Evolutionary conservation across 2,329 filamentous ascomycete genomes (phyloP).

Genomic region (Camillea tinctor): DNA sequence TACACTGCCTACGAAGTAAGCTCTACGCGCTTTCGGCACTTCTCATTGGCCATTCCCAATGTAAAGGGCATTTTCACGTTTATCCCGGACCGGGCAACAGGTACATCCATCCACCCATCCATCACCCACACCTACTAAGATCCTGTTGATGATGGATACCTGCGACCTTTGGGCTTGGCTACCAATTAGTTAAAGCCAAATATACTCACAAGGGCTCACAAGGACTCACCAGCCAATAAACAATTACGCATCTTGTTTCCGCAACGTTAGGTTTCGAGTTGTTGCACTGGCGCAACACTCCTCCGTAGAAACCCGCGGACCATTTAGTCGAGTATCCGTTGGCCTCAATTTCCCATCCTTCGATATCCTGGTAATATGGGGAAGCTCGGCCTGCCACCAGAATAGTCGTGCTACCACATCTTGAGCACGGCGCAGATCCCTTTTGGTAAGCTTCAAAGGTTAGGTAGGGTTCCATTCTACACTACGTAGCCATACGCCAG

Average conservation of each 20-base stretch:
- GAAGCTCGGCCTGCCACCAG: conserved; percentile 16
- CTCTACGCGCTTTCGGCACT: background rate
- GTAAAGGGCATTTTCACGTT: background rate
- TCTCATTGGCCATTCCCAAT: background rate
- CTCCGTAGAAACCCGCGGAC: conserved; percentile 18
- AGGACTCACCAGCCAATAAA: conserved; percentile 13
- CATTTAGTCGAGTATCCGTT: conserved; percentile 16
- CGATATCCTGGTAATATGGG: conserved; percentile 16
- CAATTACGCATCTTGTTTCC: conserved; percentile 1
- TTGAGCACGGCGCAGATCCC: conserved; percentile 8
- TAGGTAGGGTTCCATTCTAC: background rate
- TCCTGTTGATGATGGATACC: background rate
- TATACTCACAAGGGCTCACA: conserved; percentile 12
- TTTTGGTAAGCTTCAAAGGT: conserved; percentile 14
- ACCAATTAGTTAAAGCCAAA: conserved; percentile 9
- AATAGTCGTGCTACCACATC: conserved; percentile 16
- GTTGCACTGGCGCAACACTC: conserved; percentile 23
- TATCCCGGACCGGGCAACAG: background rate
- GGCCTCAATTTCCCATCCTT: conserved; percentile 9
- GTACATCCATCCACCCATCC: background rate
- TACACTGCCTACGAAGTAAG: too few species aligned
- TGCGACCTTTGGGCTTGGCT: background rate
- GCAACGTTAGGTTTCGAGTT: conserved; percentile 13
- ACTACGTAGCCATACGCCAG: background rate
- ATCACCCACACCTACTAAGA: background rate